Conservation (phyloP, 148 eudicot species). For the Silene latifolia region DNA sequence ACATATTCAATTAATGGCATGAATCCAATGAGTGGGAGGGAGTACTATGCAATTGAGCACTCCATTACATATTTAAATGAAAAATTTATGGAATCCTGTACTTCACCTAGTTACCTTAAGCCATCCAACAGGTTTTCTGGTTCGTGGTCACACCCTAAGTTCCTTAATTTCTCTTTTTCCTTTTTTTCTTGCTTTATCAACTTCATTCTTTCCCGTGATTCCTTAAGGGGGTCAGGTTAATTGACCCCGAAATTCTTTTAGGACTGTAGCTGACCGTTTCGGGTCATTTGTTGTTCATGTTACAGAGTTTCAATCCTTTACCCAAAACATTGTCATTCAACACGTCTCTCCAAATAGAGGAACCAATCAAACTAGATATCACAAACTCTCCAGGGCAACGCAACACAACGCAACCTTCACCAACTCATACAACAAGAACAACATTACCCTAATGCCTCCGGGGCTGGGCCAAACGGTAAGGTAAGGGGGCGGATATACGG, state of each 20-base stretch:
- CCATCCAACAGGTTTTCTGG: no score
- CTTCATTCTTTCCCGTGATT: background rate
- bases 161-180: background rate
- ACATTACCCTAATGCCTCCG: no score
- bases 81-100: background rate
- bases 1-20: no score
- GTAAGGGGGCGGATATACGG: no score
- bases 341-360: background rate
- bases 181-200: background rate
- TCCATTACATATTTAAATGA: background rate
- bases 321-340: background rate
- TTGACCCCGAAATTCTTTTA: background rate
- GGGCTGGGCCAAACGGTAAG: no score
- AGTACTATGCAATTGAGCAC: background rate
- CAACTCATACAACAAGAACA: no score
- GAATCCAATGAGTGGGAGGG: background rate
- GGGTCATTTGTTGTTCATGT: background rate
- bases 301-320: background rate
- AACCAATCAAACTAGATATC: no score
- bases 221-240: background rate
- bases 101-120: background rate
- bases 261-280: no score
- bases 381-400: background rate
- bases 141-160: background rate
- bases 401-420: no score